Conservation (phyloP, 139 green algal genomes). For the Nannochloris sp. region DNA sequence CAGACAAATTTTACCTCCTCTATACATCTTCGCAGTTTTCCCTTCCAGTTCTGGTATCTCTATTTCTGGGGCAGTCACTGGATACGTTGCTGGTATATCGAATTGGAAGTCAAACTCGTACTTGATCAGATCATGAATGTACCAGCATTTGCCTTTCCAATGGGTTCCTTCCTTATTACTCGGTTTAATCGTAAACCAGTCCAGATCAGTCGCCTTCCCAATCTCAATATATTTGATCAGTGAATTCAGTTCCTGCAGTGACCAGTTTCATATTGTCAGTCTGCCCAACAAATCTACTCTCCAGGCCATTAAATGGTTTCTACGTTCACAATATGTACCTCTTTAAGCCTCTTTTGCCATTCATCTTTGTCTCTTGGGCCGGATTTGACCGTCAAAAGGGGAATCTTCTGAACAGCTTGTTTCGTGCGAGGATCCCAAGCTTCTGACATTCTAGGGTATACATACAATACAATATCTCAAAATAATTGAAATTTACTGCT, state of each 20-base stretch:
- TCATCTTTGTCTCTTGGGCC: slow-evolving; percentile 67
- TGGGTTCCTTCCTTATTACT: slow-evolving; percentile 67
- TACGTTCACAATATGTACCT: slow-evolving; percentile 30
- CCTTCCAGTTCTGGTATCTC: slow-evolving; percentile 91
- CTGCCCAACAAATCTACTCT: not conserved
- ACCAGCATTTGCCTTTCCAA: slow-evolving; percentile 66
- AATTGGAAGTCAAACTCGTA: slow-evolving; percentile 97
- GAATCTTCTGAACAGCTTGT: slow-evolving; percentile 80
- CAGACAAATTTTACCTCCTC: slow-evolving; percentile 91
- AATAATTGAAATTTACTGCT: no score
- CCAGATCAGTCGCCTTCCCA: slow-evolving; percentile 87
- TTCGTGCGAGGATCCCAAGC: slow-evolving; percentile 61
- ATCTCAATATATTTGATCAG: slow-evolving; percentile 94
- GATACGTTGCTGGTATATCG: slow-evolving; percentile 90
- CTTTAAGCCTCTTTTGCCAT: slow-evolving; percentile 63
- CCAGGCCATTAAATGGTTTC: no score
- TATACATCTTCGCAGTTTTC: slow-evolving; percentile 97
- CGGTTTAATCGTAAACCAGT: slow-evolving; percentile 92
- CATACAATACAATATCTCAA: no score
- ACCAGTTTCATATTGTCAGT: not conserved
- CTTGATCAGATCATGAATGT: slow-evolving; percentile 86
- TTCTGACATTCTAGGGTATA: slow-evolving; percentile 44
- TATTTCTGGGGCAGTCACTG: slow-evolving; percentile 83
- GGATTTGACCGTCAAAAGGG: slow-evolving; percentile 69
- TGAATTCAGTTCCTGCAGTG: slow-evolving; percentile 66